Evolutionary conservation across 192 early-diverging fungal species (phyloP), one percentile per base, ranked within the genome.

Genomic region (Entomortierella parvispora): DNA sequence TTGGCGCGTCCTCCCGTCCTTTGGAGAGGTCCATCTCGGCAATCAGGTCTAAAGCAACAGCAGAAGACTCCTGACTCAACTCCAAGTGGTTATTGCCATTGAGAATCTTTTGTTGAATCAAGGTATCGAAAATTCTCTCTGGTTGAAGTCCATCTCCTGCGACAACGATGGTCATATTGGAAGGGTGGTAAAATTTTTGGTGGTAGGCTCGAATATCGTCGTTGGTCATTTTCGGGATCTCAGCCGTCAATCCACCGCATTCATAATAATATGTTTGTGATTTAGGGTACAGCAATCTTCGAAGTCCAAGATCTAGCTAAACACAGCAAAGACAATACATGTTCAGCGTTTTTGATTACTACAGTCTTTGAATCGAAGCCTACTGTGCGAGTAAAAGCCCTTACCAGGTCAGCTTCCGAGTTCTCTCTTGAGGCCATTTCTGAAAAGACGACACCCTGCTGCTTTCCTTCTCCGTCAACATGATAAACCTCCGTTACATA

Each of bases 401-500:
- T 58, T 33, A 81, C 68, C 65, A 91, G 48, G 65, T 94, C 92
- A 8, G 77, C 64, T 61, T 93, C 93, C 6, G 87, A 86, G 75
- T 90, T 88, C 64, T 95, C 92, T 18, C 87, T 65, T 10, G 88
- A 82, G 0, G 90, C 87, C 91, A 96, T 95, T 66, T 92, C 86
- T 70, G 86, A 83, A 28, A 86, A 85, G 42, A 96, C 94, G 10
- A 96, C 94, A 17, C 94, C 94, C 32, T 93, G 88, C 43, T 92
- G 86, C 61, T 87, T 85, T 5, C 85, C 91, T 1, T 83, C 75
- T 20, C 75, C 85, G 54, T 95, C 92, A 37, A 90, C 81, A 77
- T 95, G 93, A 64, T 92, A 92, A 11, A 96, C 94, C 29, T 93
- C 91, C 29, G 90, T 93, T 54, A 89, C 81, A 66, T 93, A 95